phyloP scores from a whole-genome alignment of 352 stramenopile genomes.

The Globisporangium carolinianum region DNA sequence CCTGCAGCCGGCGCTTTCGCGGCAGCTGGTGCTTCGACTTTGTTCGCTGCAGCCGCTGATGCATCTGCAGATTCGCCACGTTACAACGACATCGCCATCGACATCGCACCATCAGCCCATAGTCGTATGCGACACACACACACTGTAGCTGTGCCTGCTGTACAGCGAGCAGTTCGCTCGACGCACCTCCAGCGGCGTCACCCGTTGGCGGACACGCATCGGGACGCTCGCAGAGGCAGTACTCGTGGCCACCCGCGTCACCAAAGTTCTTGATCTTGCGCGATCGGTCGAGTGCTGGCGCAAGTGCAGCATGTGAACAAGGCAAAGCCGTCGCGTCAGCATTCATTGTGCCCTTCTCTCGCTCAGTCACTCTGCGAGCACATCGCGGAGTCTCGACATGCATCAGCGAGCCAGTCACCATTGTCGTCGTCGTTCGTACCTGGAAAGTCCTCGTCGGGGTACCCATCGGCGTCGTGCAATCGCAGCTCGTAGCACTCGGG shows the following conservation, averaged over 20 bases:
- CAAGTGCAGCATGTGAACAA: too few relatives aligned
- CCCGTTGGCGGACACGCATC: constrained; percentile 74
- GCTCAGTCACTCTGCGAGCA: too few relatives aligned
- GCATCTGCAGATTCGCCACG: constrained; percentile 11
- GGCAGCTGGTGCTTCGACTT: constrained; percentile 23
- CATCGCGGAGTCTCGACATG: too few relatives aligned
- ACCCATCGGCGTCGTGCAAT: constrained; percentile 77
- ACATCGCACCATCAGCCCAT: too few relatives aligned
- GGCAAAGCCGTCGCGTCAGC: too few relatives aligned
- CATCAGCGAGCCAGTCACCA: too few relatives aligned
- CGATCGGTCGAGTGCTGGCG: constrained; percentile 65
- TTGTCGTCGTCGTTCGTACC: constrained; percentile 19
- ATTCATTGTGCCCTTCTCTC: too few relatives aligned
- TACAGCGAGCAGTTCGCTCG: not conserved
- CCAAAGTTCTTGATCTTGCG: constrained; percentile 89
- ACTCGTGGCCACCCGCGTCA: constrained; percentile 81
- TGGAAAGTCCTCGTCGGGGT: constrained; percentile 84
- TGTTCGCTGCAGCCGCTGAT: constrained; percentile 10
- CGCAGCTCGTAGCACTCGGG: constrained; percentile 84
- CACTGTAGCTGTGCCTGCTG: not conserved
- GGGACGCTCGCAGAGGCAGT: constrained; percentile 80
- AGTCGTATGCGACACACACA: not conserved
- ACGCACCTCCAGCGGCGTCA: constrained; percentile 36
- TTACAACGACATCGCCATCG: too few relatives aligned
- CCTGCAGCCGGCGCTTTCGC: constrained; percentile 41